These are phyloP conservation scores for Picea abies DNA, from an alignment of 83 land plant genomes.

Conservation along the genomic window DNA sequence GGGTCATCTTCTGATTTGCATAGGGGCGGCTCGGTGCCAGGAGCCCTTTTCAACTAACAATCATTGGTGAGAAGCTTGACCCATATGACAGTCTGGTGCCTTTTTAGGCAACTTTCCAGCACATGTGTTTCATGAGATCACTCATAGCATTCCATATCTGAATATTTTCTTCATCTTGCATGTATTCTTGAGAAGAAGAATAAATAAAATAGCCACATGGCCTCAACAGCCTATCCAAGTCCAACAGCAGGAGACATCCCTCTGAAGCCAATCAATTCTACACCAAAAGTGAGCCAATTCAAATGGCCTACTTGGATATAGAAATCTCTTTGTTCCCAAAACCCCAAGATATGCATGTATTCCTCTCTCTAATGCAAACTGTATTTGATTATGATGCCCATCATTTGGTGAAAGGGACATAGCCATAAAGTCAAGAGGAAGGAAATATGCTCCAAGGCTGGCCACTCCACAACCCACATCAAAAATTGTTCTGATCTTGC, in stretches of 20 bases:
- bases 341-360: slow-evolving; percentile 48
- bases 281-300: slow-evolving; percentile 80
- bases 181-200: slow-evolving; percentile 75
- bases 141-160: slow-evolving; percentile 65
- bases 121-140: slow-evolving; percentile 55
- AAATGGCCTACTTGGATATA: slow-evolving; percentile 72
- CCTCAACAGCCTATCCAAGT: slow-evolving; percentile 65
- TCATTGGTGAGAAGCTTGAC: slow-evolving; percentile 70
- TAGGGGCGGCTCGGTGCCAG: slow-evolving; percentile 67
- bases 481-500: slow-evolving; percentile 42
- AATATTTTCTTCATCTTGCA: slow-evolving; percentile 63
- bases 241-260: slow-evolving; percentile 70
- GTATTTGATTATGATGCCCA: slow-evolving; percentile 69
- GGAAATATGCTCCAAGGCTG: slow-evolving; percentile 50
- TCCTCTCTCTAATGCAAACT: slow-evolving; percentile 52
- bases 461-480: slow-evolving; percentile 61
- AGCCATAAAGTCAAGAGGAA: slow-evolving; percentile 41
- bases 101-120: slow-evolving; percentile 71
- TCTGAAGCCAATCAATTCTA: slow-evolving; percentile 74
- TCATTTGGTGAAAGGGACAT: slow-evolving; percentile 71
- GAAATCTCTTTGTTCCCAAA: slow-evolving; percentile 45
- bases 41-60: slow-evolving; percentile 67
- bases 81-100: slow-evolving; percentile 91
- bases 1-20: slow-evolving; percentile 74
- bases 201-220: slow-evolving; percentile 75